A percentile compares a stretch with the other conserved stretches of the same genome.
These are phyloP conservation scores for Aciculosporium take DNA, from an alignment of 2,329 filamentous ascomycete species.

Conservation along the genomic window DNA sequence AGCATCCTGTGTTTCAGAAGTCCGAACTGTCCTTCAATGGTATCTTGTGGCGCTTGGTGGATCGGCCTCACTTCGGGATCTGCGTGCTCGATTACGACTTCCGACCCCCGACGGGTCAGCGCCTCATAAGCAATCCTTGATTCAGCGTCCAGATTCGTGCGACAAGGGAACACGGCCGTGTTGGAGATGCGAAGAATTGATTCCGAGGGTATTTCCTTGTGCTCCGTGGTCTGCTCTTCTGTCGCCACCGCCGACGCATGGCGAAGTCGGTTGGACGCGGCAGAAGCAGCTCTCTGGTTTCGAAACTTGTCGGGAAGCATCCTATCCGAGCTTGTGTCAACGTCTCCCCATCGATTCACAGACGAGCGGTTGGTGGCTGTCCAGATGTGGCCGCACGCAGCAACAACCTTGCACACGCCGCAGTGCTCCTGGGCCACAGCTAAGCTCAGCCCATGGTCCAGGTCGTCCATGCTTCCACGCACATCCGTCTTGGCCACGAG, in stretches of 20 bases:
- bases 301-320: slow-evolving; percentile 44
- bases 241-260: slow-evolving; percentile 20
- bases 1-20: slow-evolving; percentile 85
- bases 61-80: slow-evolving; percentile 40
- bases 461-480: slow-evolving; percentile 46
- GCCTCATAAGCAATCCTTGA: slow-evolving; percentile 33
- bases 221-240: slow-evolving; percentile 21
- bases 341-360: slow-evolving; percentile 80
- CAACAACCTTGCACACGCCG: slow-evolving; percentile 55
- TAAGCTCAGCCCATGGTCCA: slow-evolving; percentile 79
- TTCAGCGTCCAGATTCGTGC: slow-evolving; percentile 40
- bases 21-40: slow-evolving; percentile 89
- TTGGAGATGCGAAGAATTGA: slow-evolving; percentile 74
- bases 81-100: slow-evolving; percentile 15
- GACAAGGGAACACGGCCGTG: slow-evolving; percentile 58
- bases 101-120: slow-evolving; percentile 25
- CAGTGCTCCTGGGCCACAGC: slow-evolving; percentile 89
- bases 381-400: slow-evolving; percentile 69
- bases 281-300: slow-evolving; percentile 33
- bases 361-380: slow-evolving; percentile 81
- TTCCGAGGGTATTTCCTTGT: slow-evolving; percentile 59
- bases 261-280: slow-evolving; percentile 23
- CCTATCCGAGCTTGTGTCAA: slow-evolving; percentile 63
- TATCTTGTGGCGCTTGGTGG: slow-evolving; percentile 56
- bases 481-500: slow-evolving; percentile 95